Base-by-base conservation (phyloP, 1,139 yeast genomes). In the Taiozyma onychis region DNA sequence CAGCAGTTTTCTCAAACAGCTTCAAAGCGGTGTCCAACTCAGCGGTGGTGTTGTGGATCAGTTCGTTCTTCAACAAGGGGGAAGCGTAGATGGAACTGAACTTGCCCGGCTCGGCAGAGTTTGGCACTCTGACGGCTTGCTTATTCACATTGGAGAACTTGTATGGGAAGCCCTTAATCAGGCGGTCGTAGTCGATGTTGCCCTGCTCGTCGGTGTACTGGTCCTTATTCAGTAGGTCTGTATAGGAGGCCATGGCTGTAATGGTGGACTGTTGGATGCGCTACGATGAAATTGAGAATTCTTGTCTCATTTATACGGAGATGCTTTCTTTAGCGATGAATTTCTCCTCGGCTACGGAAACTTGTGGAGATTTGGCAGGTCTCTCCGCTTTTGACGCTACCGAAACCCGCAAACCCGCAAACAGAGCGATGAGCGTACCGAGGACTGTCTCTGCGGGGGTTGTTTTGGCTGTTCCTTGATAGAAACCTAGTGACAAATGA, bases 11-110 rank as follows among this genome's bases (percentile, higher is more conserved):
- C 49, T 74, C 72, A 62, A 83, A 80, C 44, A 75, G 67, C 27
- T 75, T 76, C 57, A 76, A 72, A 37, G 75, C 67, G 2, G 89
- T 83, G 43, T 64, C 62, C 50, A 85, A 63, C 2, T 70, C 61
- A 3, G 85, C 81, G 56, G 82, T 84, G 26, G 70, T 57, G 24
- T 78, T 73, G 13, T 73, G 65, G 35, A 77, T 58, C 50, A 84
- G 68, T 22, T 62, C 57, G 22, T 76, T 72, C 2, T 67, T 68
- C 5, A 73, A 61, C 43, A 56, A 59, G 1, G 62, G 65, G 61
- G 78, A 81, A 60, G 89, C 69, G 64, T 78, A 85, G 42, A 81
- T 60, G 3, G 77, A 67, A 13, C 88, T 80, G 62, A 62, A 77
- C 1, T 87, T 87, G 2, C 69, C 54, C 62, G 63, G 45, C 1